phyloP scores from a whole-genome alignment of 257 asterid genomes.

The Vinca minor region DNA sequence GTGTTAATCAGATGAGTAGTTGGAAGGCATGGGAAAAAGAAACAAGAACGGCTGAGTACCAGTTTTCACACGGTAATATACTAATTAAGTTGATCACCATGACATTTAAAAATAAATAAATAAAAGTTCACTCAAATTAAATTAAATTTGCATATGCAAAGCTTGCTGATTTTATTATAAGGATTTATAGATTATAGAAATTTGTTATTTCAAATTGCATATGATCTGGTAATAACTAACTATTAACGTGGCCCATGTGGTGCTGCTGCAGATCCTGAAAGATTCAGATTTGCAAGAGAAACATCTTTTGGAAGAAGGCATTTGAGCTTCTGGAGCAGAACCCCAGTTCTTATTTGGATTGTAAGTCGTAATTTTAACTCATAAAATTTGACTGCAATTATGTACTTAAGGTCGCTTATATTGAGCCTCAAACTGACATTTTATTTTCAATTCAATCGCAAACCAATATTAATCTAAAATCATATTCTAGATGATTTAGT shows the following conservation, averaged over 20 bases:
- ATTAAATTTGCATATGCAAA: background rate
- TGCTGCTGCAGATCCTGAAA: constrained; percentile 63
- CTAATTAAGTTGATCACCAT: background rate
- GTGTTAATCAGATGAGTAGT: constrained; percentile 53
- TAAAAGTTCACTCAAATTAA: too few species aligned
- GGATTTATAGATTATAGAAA: too few species aligned
- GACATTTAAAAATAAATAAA: background rate
- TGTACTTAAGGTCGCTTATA: background rate
- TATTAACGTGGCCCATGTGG: background rate
- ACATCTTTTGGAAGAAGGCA: constrained; percentile 92
- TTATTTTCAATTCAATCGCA: too few species aligned
- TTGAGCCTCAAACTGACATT: too few species aligned
- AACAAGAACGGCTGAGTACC: constrained; percentile 63
- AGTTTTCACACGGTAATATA: constrained; percentile 57
- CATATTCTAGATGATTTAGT: too few species aligned
- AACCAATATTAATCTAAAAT: too few species aligned
- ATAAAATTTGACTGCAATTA: background rate
- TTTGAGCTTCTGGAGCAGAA: constrained; percentile 69
- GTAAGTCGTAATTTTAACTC: constrained; percentile 34
- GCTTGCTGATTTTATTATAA: background rate
- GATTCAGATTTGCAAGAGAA: constrained; percentile 88
- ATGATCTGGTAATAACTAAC: background rate
- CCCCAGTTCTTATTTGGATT: constrained; percentile 67
- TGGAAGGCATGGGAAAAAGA: constrained; percentile 88
- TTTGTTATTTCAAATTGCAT: background rate